Percentiles rank a stretch among this genome's conserved stretches.
phyloP scores from a whole-genome alignment of 2,329 filamentous ascomycete species.

The Monosporascus sp. region DNA sequence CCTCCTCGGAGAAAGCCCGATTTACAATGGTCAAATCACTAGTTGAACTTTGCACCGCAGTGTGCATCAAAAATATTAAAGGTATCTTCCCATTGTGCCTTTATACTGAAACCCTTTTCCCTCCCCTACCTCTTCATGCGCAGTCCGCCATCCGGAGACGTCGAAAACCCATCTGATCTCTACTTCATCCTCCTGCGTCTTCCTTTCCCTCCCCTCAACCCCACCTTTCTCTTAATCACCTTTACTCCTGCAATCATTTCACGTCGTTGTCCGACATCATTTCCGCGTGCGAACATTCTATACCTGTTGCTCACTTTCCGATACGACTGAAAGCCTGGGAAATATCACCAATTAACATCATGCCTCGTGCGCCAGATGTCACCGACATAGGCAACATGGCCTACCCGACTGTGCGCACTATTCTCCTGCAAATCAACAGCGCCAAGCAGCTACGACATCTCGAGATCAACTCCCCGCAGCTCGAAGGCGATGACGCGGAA shows the following conservation, averaged over 20 bases:
- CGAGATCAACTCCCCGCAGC: constrained; percentile 71
- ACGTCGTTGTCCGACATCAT: background rate
- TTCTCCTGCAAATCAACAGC: constrained; percentile 67
- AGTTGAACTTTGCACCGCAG: constrained; percentile 43
- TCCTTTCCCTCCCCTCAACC: background rate
- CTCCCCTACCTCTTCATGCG: background rate
- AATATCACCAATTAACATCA: constrained; percentile 21
- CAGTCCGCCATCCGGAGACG: background rate
- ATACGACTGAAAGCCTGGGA: background rate
- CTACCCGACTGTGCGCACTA: constrained; percentile 58
- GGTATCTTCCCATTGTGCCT: constrained; percentile 10
- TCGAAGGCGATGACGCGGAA: constrained; percentile 63
- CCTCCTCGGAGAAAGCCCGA: constrained; percentile 3
- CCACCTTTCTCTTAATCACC: background rate
- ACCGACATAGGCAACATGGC: constrained; percentile 67
- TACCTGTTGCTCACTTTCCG: too few species aligned
- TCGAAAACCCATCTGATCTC: background rate
- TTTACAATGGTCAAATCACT: constrained; percentile 39
- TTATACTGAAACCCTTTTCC: background rate
- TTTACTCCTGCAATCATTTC: too few species aligned
- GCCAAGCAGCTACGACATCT: constrained; percentile 70
- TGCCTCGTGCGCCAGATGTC: constrained; percentile 36
- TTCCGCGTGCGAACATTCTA: background rate
- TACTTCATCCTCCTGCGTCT: background rate
- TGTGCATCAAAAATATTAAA: constrained; percentile 49